Base-by-base conservation (phyloP, 306 rosid genomes). In the Rosa lucieae region DNA sequence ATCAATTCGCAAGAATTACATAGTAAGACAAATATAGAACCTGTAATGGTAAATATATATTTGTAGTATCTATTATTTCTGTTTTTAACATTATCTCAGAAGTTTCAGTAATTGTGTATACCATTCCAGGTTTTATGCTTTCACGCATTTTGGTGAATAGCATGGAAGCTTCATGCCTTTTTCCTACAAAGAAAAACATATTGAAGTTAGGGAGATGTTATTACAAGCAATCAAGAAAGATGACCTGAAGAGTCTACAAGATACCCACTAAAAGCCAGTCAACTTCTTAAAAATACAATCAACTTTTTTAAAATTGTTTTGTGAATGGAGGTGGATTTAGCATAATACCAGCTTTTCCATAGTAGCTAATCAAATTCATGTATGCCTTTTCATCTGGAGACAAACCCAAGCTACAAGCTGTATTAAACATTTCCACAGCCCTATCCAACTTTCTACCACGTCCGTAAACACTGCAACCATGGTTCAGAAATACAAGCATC, bases 91-190 rank as follows among this genome's bases (percentile, higher is more conserved):
- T 32, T 39, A 53, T n/a, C 39, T 13, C 58, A 53, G 6, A 67
- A 56, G 77, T 40, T 52, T 48, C 67, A 10, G 46, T 37, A 71
- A 37, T 13, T 55, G 26, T 23, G 29, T 51, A 49, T 84, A 94
- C 99, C 97, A 86, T 88, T 75, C 97, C 95, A 39, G 97, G 97
- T 84, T 84, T 88, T 76, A 94, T 82, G 76, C 92, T 93, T 81
- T 90, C 89, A 79, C 76, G 93, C 99, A 94, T 91, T 89, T 92
- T 85, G 63, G 76, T 48, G 82, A 91, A 94, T 82, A 94, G 78
- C 80, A 76, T 73, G 46, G 95, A 88, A 78, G 91, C 98, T 84
- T 93, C 91, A 20, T 78, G 86, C 53, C 87, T 81, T 90, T 85
- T 88, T 78, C 98, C 98, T 93, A 70, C 86, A 86, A 87, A 84